Base-by-base conservation (phyloP, 805 yeast genomes). In the Yarrowia sp. region DNA sequence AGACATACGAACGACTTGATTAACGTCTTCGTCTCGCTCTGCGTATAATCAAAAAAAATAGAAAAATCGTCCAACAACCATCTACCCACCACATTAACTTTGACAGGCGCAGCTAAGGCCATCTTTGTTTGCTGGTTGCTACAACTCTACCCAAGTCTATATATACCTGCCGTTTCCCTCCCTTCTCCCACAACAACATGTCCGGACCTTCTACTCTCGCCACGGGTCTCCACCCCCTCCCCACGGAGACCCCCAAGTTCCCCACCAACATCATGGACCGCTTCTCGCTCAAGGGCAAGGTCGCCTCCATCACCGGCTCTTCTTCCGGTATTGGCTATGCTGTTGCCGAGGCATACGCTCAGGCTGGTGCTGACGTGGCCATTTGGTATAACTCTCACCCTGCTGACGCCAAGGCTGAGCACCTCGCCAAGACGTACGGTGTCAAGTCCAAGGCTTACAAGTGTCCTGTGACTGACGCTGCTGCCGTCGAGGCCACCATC, bases 291-390 rank as follows among this genome's bases (percentile, higher is more conserved):
- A 86, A 85, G 74, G 96, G 94, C 25, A 89, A 88, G 74, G 86
- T 85, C 13, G 94, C 96, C 25, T 83, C 88, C 4, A 82, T 90
- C 63, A 87, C 96, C n/a, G 96, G 96, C 47, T 88, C 90, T 12
- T 85, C 92, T 16, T 79, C 87, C 47, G 96, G 96, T 32, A 89
- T 90, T 66, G 96, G 96, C 14, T 81, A 73, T 67, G 89, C 88
- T 4, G 87, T 88, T 33, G 96, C 96, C 44, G 88, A 84, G 72
- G 92, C 90, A 2, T 88, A 78, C 69, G 87, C 91, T 55, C 93
- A 88, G 75, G 93, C 93, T 4, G 96, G 96, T 58, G 96, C 96
- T 9, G 87, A 87, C 65, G 82, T 90, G 32, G 89, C 89, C 49
- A 78, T 85, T 67, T 84, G 87, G 84, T 84, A 81, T 77, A 83